Conservation (phyloP, 1,139 yeast genomes). For the Protomyces macrosporus region DNA sequence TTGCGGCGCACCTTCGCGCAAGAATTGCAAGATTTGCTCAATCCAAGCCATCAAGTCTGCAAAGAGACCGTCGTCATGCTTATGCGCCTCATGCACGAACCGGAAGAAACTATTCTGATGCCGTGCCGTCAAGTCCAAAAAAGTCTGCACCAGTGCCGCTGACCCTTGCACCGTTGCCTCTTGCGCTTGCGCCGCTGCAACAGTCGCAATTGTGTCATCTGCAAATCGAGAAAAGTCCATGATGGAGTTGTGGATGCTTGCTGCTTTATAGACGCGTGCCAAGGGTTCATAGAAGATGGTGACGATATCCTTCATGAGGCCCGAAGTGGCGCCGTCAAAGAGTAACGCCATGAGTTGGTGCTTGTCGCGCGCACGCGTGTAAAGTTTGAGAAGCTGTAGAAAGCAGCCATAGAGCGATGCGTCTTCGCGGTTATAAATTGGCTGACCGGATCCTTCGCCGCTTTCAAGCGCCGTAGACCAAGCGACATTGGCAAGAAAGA, state of each 20-base stretch:
- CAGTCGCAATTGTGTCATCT: conserved; percentile 59
- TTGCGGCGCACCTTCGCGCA: conserved; percentile 49
- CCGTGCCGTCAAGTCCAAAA: conserved; percentile 58
- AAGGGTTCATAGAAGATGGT: conserved; percentile 80
- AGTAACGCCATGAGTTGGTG: conserved; percentile 67
- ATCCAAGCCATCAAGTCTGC: conserved; percentile 69
- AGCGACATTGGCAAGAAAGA: conserved; percentile 37
- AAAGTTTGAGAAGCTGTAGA: conserved; percentile 59
- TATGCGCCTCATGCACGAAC: conserved; percentile 70
- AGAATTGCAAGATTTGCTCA: conserved; percentile 53
- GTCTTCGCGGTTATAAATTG: conserved; percentile 34
- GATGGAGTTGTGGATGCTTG: conserved; percentile 70
- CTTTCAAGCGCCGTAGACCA: conserved; percentile 43
- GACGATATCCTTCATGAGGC: conserved; percentile 63
- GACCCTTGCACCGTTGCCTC: conserved; percentile 45
- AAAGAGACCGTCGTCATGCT: conserved; percentile 70
- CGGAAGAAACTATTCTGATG: conserved; percentile 67
- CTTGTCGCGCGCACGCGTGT: conserved; percentile 68
- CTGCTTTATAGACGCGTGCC: conserved; percentile 66
- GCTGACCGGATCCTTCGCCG: conserved; percentile 29
- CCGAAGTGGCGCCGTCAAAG: conserved; percentile 76
- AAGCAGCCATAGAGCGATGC: conserved; percentile 41
- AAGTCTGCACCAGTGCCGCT: conserved; percentile 54
- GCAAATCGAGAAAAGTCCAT: conserved; percentile 67
- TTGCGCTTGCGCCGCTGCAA: conserved; percentile 49